Evolutionary conservation across 345 rosid genomes (phyloP), one percentile per base, ranked within the genome.

Genomic region (Heritiera littoralis): DNA sequence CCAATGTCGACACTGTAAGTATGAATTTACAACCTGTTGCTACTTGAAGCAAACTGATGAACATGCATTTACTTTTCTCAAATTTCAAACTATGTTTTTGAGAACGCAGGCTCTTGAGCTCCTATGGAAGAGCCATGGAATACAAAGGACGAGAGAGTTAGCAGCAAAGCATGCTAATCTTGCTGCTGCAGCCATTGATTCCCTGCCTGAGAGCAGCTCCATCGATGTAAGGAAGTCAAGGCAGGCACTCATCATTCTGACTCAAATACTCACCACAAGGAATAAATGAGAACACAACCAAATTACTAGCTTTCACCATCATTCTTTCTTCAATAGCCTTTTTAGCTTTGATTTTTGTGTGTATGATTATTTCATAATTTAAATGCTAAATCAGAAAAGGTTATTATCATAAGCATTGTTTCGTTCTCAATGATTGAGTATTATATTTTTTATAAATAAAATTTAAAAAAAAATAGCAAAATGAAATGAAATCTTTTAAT

Each of bases 111-210:
- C 87, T 15, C 81, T 84, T 7, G 85, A 80, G 54, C 82, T 82
- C 81, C 81, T 86, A 35, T 81, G 82, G 38, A 86, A 82, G 81
- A 86, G 87, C 68, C 65, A 69, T 17, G 89, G 87, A 70, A 84
- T 86, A 49, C 82, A 84, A 56, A 84, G 75, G 77, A 68, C 86
- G 5, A 82, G 76, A 76, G 85, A 84, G 68, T 79, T 78, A 51
- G 87, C 85, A 8, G 48, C 75, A 6, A 80, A 76, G 72, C 87
- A 84, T 73, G 80, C 81, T 17, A 67, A 40, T 61, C 79, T 82
- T 63, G 89, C 87, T 55, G 87, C 81, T 61, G 75, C 63, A 13
- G 85, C 85, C 4, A 82, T 84, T 18, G 76, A 80, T 84, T 86
- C 89, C 10, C 75, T 86, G 15, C 89, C 89, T 0, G 85, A 76